Evolutionary conservation across 192 early-diverging fungal genomes (phyloP).

Genomic region (Radiomyces spectabilis): DNA sequence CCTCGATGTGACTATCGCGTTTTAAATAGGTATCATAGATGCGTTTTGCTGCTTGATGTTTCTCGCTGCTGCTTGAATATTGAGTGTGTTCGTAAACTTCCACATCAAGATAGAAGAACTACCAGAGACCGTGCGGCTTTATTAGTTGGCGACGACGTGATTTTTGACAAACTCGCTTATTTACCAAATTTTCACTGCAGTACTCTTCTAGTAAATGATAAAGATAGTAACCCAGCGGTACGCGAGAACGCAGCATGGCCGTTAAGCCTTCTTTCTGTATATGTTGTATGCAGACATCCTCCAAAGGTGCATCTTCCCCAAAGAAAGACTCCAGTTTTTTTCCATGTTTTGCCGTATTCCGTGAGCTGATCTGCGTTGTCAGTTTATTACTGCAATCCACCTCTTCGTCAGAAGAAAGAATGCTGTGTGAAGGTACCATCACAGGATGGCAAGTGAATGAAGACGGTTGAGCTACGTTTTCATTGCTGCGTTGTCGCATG

Average conservation of each 20-base stretch:
- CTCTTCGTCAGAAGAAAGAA: too few relatives aligned
- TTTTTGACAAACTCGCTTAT: not conserved
- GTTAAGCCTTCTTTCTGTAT: constrained; percentile 33
- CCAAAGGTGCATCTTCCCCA: too few relatives aligned
- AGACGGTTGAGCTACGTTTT: too few relatives aligned
- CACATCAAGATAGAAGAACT: constrained; percentile 42
- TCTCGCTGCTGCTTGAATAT: constrained; percentile 8
- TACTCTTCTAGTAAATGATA: constrained; percentile 38
- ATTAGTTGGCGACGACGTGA: too few relatives aligned
- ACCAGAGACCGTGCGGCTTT: not conserved
- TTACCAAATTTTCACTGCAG: constrained; percentile 36
- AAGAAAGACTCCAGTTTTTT: too few relatives aligned
- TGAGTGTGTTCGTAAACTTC: constrained; percentile 29
- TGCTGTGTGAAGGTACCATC: too few relatives aligned
- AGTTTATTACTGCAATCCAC: too few relatives aligned
- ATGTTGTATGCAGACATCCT: too few relatives aligned
- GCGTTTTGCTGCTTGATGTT: constrained; percentile 20
- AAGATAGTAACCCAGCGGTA: constrained; percentile 37
- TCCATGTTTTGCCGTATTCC: too few relatives aligned
- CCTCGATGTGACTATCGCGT: constrained; percentile 31
- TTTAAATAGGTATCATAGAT: constrained; percentile 34
- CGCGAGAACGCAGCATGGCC: constrained; percentile 32
- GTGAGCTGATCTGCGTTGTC: too few relatives aligned
- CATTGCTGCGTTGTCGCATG: too few relatives aligned
- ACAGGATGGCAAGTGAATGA: too few relatives aligned